These are phyloP conservation scores for Aureobasidium zeae DNA, from an alignment of 2,329 filamentous ascomycete genomes.

Conservation along the genomic window DNA sequence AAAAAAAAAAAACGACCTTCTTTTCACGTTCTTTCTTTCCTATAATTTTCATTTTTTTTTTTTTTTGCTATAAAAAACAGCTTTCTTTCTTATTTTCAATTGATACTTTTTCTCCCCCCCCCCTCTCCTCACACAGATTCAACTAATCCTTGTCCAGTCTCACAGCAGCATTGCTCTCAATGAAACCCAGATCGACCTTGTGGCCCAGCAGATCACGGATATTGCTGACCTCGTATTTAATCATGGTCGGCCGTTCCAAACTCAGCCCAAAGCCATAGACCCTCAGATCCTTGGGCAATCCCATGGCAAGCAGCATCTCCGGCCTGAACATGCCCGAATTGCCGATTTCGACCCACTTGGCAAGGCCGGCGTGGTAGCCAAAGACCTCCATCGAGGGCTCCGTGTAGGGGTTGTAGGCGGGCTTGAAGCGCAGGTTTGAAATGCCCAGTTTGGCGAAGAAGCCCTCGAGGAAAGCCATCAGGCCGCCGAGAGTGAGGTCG, in stretches of 20 bases:
- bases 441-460: constrained; percentile 98
- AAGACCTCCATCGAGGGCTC: constrained; percentile 99
- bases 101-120: not conserved
- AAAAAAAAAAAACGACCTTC: no score
- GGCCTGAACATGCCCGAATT: constrained; percentile 98
- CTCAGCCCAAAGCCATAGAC: constrained; percentile 92
- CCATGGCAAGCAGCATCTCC: constrained; percentile 95
- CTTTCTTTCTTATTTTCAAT: no score
- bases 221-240: constrained; percentile 72
- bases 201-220: constrained; percentile 89
- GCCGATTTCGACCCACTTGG: constrained; percentile 92
- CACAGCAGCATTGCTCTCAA: constrained; percentile 84
- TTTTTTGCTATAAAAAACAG: no score
- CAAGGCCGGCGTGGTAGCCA: constrained; percentile 79
- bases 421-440: constrained; percentile 81
- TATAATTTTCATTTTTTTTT: no score
- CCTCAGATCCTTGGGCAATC: constrained; percentile 78
- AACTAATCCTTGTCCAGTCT: constrained; percentile 69
- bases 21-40: no score
- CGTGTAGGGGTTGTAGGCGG: constrained; percentile 90
- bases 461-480: constrained; percentile 89
- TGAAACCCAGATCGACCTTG: constrained; percentile 89
- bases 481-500: constrained; percentile 77
- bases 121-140: not conserved
- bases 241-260: constrained; percentile 94